Evolutionary conservation across 164 flowering plant species (phyloP), one percentile per base, ranked within the genome.

Genomic region (Kalanchoe fedtschenkoi): DNA sequence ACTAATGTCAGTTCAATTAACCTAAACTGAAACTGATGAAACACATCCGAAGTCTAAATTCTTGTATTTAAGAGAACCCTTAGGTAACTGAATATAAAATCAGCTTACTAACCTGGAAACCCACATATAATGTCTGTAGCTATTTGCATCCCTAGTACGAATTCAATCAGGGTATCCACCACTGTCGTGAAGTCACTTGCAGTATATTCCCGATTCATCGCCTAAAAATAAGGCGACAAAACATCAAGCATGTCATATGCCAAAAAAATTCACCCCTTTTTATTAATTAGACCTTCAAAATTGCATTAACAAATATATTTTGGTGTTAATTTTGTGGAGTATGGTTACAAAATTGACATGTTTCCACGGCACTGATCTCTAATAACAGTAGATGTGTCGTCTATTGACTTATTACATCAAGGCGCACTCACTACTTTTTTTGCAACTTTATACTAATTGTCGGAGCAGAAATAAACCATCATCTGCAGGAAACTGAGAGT

Each of bases 61-160:
- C n/a, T n/a, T n/a, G n/a, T n/a, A 47, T 14, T 47, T 22, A 5
- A 47, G 26, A 9, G 28, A 1, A 21, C 54, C 6, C 28, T 21
- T 47, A 15, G n/a, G 34, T 41, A n/a, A 41, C 24, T 32, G 24
- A 30, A n/a, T 14, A 38, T 29, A 6, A 35, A 38, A 58, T 38
- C 30, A 14, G 59, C 7, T 61, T 21, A 73, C 87, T 69, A 44
- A 95, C 97, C 99, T 69, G 99, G 99, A 66, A 95, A 95, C 69
- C 99, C 99, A 78, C 99, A 95, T 53, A 95, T 95, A 46, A 95
- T 86, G 73, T 95, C 99, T 72, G 99, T 95, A 37, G 99, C 99
- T 72, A 95, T 89, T 75, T 95, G 97, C 97, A 95, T 91, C 66
- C 84, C 96, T 39, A 97, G 99, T n/a, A 95, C 97, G 65, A 95